These are phyloP conservation scores for Cucumis melo DNA, from an alignment of 306 rosid genomes.

Conservation along the genomic window DNA sequence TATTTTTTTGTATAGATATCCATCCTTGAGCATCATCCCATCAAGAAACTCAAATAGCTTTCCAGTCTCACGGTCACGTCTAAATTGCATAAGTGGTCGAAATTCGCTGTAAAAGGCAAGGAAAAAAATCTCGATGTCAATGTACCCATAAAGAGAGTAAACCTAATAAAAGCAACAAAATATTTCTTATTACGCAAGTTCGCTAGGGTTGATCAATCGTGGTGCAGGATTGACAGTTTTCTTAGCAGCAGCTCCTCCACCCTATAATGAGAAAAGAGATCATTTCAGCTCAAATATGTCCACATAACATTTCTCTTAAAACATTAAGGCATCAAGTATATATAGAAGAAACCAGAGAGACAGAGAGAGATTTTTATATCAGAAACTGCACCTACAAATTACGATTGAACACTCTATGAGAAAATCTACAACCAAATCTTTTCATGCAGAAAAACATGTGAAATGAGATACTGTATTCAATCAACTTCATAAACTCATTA, in stretches of 20 bases:
- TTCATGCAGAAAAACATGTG: not conserved
- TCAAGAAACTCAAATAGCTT: constrained; percentile 56
- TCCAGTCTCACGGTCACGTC: constrained; percentile 64
- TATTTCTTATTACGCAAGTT: constrained; percentile 62
- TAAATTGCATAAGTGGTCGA: constrained; percentile 68
- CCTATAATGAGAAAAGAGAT: constrained; percentile 30
- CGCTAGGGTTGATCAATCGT: constrained; percentile 73
- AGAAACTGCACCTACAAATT: not conserved
- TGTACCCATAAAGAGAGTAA: not conserved
- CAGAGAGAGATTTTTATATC: not conserved
- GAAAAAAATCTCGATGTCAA: constrained; percentile 9
- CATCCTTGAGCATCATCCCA: constrained; percentile 73
- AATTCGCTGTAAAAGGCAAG: constrained; percentile 46
- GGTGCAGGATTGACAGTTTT: constrained; percentile 53
- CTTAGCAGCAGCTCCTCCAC: constrained; percentile 63
- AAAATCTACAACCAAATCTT: not conserved
- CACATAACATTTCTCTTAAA: not conserved
- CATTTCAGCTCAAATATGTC: not conserved
- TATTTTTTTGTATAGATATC: constrained; percentile 72
- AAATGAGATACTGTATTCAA: not conserved
- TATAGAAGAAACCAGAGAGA: not conserved
- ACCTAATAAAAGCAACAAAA: not conserved
- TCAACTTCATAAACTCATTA: not conserved
- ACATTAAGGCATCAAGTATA: not conserved
- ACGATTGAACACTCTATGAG: not conserved